Base-by-base conservation (phyloP, 176 grass and related monocot genomes). In the Paspalum vaginatum region DNA sequence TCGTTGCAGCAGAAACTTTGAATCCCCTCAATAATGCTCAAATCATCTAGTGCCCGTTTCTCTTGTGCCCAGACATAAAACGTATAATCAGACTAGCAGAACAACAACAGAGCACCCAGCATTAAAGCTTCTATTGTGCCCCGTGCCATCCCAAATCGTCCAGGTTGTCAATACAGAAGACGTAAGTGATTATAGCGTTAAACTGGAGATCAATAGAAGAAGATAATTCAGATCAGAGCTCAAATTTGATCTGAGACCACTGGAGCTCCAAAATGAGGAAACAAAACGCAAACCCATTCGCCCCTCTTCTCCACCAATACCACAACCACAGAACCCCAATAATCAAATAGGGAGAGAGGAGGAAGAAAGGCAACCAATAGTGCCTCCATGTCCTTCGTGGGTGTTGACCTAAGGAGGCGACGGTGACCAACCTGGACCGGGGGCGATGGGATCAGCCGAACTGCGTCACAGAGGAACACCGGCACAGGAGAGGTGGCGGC, bases 101-200 rank as follows among this genome's bases (percentile, higher is more conserved):
- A 15, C 7, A 47, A 69, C 42, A 24, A 22, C 66, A 47, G 11
- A 47, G 43, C 42, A 69, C n/a, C 11, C 66, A 69, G 43, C 66
- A 69, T 47, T 69, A 25, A n/a, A 8, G n/a, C 66, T 69, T 12
- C n/a, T 69, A 42, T 69, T 45, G n/a, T 47, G 12, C n/a, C 64
- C 40, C 10, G 64, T 22, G 12, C 20, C 40, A 43, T 22, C 64
- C 64, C 9, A 12, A 25, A 15, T 11, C 9, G n/a, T 13, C 52
- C 8, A 6, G 12, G n/a, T 45, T 47, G 11, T 45, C 7, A 25
- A 45, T 0, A 44, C 7, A 22, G 43, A 69, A 46, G n/a, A 7
- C 9, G 41, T 24, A 4, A 68, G 5, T 69, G n/a, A 69, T 15
- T 8, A 25, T 25, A 7, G n/a, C 21, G 47, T 47, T 13, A 69